Percentiles rank a stretch among this genome's conserved stretches.
phyloP scores from a whole-genome alignment of 352 stramenopile species.

The Phytophthora tubulina region DNA sequence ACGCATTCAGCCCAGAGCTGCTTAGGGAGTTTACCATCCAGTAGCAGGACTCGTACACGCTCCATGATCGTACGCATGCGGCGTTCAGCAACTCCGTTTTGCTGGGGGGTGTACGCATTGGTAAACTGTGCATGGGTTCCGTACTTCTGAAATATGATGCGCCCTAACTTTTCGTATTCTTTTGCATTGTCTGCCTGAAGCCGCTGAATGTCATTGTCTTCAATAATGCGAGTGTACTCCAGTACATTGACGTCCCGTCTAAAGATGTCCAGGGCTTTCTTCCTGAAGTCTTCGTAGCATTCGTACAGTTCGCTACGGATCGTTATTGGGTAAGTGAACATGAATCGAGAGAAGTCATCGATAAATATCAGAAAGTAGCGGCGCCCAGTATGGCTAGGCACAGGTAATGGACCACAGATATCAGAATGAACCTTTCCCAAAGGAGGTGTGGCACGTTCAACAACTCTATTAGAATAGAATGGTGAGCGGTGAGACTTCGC shows the following conservation, averaged over 20 bases:
- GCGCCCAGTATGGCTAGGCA: conserved; percentile 19
- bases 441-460: conserved; percentile 9
- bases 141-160: conserved; percentile 7
- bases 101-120: conserved; percentile 19
- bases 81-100: conserved; percentile 25
- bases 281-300: conserved; percentile 18
- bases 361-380: conserved; percentile 35
- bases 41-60: conserved; percentile 4
- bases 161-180: conserved; percentile 23
- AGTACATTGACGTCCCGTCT: not conserved
- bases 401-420: conserved; percentile 22
- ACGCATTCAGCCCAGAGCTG: too few relatives aligned
- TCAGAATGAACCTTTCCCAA: conserved; percentile 7
- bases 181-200: conserved; percentile 23
- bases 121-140: conserved; percentile 28
- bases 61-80: conserved; percentile 24
- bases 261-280: conserved; percentile 3
- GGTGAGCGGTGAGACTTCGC: too few relatives aligned
- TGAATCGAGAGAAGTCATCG: conserved; percentile 29
- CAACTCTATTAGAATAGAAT: too few relatives aligned
- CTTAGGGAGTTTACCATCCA: not conserved
- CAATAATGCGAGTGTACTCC: not conserved
- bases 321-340: conserved; percentile 26
- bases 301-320: conserved; percentile 10
- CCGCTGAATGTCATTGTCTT: not conserved